Base-by-base conservation (phyloP, 2,329 filamentous ascomycete genomes). In the Colletotrichum plurivorum region DNA sequence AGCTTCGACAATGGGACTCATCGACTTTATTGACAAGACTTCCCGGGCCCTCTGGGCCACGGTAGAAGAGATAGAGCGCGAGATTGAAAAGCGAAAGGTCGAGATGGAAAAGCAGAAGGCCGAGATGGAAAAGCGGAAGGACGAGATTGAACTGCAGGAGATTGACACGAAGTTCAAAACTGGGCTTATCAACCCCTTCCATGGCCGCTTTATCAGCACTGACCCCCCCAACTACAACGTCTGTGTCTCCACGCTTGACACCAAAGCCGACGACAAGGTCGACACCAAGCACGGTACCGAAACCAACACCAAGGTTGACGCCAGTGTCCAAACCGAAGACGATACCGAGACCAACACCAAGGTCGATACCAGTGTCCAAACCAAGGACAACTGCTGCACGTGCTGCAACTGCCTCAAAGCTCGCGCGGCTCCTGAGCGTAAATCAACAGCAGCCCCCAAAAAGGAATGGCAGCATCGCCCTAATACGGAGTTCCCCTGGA, bases 401-500 rank as follows among this genome's bases (percentile, higher is more conserved):
- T 48, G 53, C 5, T 48, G 46, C 10, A 46, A 53, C 20, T 12
- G 27, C 2, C 39, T 8, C 27, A 27, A 54, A 31, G 18, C 5
- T 9, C 53, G 39, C 27, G 45, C 52, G 46, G 53, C 48, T 45
- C 20, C 27, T 5, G 13, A 43, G 31, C 52, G 20, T 5, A 25
- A 39, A 18, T 13, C 48, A 16, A 41, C 20, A 7, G 46, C 8
- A 58, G 39, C 15, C 7, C 12, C 25, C 16, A 31, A 54, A 56
- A 55, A 56, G n/a, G 52, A 56, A 48, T 69, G 67, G 63, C 5
- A 36, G 5, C 57, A 51, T 13, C 49, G 4, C 36, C 62, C 43
- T 31, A 27, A 62, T 45, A 60, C 48, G 39, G 70, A 73, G 51
- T 73, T 71, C 56, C 61, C 71, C 56, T 73, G 71, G 68, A 49